phyloP scores from a whole-genome alignment of 768 basidiomycete species.

The Mycena sanguinolenta region DNA sequence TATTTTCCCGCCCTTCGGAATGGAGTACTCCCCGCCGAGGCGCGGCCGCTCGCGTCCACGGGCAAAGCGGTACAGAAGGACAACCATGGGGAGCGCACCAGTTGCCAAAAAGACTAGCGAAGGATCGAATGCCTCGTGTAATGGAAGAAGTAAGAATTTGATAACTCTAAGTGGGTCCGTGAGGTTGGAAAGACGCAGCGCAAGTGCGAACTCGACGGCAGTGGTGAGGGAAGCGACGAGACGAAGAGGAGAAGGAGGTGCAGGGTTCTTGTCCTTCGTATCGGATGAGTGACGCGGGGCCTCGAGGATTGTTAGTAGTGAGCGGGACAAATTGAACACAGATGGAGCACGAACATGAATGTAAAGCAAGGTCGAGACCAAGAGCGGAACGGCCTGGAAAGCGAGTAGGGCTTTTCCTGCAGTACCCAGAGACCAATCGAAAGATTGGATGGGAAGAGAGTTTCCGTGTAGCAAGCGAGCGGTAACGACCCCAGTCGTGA shows the following conservation, averaged over 20 bases:
- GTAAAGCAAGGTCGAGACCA: slow-evolving; percentile 46
- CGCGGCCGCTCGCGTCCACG: slow-evolving; percentile 53
- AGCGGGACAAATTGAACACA: slow-evolving; percentile 18
- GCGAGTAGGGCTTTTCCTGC: slow-evolving; percentile 52
- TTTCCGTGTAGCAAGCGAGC: slow-evolving; percentile 54
- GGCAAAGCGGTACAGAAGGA: slow-evolving; percentile 58
- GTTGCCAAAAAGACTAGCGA: slow-evolving; percentile 67
- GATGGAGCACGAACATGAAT: slow-evolving; percentile 46
- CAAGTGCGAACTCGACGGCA: slow-evolving; percentile 65
- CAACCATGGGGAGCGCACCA: slow-evolving; percentile 63
- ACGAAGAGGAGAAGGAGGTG: slow-evolving; percentile 44
- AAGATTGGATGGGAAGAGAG: slow-evolving; percentile 36
- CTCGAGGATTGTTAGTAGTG: slow-evolving; percentile 21
- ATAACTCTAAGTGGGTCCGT: slow-evolving; percentile 63
- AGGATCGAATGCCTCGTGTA: slow-evolving; percentile 65
- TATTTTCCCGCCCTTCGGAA: slow-evolving; percentile 56
- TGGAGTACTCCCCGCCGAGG: slow-evolving; percentile 60
- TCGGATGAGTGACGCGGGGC: slow-evolving; percentile 20
- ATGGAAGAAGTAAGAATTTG: slow-evolving; percentile 65
- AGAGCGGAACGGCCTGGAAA: slow-evolving; percentile 56
- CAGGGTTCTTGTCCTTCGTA: slow-evolving; percentile 5
- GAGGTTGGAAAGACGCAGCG: slow-evolving; percentile 67
- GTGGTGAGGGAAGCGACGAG: slow-evolving; percentile 57
- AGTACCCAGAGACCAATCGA: slow-evolving; percentile 58
- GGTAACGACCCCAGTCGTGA: slow-evolving; percentile 61